These are phyloP conservation scores for Cadophora luteo-olivacea DNA, from an alignment of 2,329 filamentous ascomycete species.

Conservation along the genomic window DNA sequence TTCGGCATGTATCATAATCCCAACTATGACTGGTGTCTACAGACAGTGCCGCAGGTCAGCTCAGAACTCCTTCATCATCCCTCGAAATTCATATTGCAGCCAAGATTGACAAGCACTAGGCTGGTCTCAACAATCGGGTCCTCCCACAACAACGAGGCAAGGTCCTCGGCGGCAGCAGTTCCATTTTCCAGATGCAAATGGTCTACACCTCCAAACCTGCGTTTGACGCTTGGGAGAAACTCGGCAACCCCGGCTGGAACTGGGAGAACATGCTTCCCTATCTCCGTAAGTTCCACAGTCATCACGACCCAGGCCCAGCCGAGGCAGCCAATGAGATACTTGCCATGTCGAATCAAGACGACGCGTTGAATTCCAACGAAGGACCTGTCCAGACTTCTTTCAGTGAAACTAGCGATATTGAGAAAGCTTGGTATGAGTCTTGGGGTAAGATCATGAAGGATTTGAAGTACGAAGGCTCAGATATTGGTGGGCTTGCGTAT, in stretches of 20 bases:
- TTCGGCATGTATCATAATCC: slow-evolving; percentile 43
- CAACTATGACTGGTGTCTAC: slow-evolving; percentile 49
- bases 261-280: slow-evolving; percentile 39
- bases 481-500: slow-evolving; percentile 45
- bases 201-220: slow-evolving; percentile 21
- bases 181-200: slow-evolving; percentile 41
- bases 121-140: slow-evolving; percentile 32
- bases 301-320: slow-evolving; percentile 41
- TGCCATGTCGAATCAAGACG: slow-evolving; percentile 13
- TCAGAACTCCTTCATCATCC: background rate
- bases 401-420: slow-evolving; percentile 17
- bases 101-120: slow-evolving; percentile 10
- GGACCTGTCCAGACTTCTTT: slow-evolving; percentile 28
- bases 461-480: slow-evolving; percentile 43
- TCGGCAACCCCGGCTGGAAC: slow-evolving; percentile 51
- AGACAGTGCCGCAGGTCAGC: slow-evolving; percentile 46
- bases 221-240: slow-evolving; percentile 46
- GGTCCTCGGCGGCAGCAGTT: slow-evolving; percentile 45
- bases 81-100: slow-evolving; percentile 27
- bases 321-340: background rate
- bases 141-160: slow-evolving; percentile 44
- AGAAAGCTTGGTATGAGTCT: slow-evolving; percentile 27
- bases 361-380: slow-evolving; percentile 15
- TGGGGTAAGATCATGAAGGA: slow-evolving; percentile 28
- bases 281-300: slow-evolving; percentile 26